These are phyloP conservation scores for Leishmania amazonensis DNA, from an alignment of 208 protist genomes.

Conservation along the genomic window DNA sequence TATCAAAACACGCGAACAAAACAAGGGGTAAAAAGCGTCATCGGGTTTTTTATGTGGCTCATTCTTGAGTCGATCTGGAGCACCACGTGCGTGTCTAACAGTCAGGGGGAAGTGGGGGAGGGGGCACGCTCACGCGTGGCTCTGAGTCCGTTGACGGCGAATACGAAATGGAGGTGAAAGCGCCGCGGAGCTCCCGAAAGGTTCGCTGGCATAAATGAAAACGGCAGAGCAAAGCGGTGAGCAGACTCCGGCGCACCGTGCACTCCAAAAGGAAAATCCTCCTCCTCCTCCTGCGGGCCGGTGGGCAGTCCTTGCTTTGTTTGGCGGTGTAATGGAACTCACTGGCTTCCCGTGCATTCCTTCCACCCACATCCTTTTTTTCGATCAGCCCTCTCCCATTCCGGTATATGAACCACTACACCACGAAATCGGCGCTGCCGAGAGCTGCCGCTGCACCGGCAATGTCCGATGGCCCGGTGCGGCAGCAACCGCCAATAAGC, in stretches of 20 bases:
- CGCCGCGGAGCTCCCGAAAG: background rate
- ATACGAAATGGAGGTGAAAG: background rate
- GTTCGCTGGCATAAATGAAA: background rate
- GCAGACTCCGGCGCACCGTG: background rate
- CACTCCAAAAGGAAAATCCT: background rate
- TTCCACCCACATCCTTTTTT: background rate
- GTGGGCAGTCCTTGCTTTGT: background rate
- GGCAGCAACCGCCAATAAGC: constrained; percentile 62
- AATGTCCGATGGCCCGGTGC: constrained; percentile 30
- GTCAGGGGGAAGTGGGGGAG: no score
- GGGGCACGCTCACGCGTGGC: background rate
- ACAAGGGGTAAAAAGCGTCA: background rate
- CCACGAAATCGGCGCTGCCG: background rate
- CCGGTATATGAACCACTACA: background rate
- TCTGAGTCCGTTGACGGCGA: background rate
- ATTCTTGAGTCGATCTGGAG: background rate
- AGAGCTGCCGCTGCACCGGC: constrained; percentile 9
- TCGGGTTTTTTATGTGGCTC: background rate
- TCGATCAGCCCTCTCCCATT: background rate
- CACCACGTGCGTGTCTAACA: background rate
- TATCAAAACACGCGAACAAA: background rate
- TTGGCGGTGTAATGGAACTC: background rate
- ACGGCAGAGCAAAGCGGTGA: background rate
- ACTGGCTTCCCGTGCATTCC: background rate
- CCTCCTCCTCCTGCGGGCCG: background rate